These are phyloP conservation scores for Botryosphaeria dothidea DNA, from an alignment of 2,329 filamentous ascomycete genomes.

Conservation along the genomic window DNA sequence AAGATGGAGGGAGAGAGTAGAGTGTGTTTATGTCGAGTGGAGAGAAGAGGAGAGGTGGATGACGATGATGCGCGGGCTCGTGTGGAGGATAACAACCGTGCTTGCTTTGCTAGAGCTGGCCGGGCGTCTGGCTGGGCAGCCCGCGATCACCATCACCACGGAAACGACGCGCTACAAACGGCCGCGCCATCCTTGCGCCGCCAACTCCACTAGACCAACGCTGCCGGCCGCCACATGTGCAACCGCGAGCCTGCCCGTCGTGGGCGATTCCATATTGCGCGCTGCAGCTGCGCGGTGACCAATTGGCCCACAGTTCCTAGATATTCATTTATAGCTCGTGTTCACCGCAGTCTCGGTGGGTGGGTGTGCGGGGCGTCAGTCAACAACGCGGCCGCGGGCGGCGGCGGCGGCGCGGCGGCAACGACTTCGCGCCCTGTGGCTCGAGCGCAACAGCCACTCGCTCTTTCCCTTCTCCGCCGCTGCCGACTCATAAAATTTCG, in stretches of 20 bases:
- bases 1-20: conserved; percentile 19
- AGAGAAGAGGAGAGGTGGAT: conserved; percentile 23
- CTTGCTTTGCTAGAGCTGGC: not conserved
- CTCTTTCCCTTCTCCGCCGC: not conserved
- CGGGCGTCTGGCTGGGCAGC: no score
- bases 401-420: no score
- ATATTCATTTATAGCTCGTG: not conserved
- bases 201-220: not conserved
- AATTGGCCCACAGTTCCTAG: not conserved
- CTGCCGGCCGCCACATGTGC: not conserved
- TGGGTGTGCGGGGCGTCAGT: not conserved
- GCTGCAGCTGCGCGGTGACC: not conserved
- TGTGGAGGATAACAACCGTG: conserved; percentile 12
- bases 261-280: not conserved
- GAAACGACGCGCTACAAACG: conserved; percentile 22
- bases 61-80: conserved; percentile 26
- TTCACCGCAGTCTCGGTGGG: not conserved
- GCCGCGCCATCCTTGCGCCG: not conserved
- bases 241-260: not conserved
- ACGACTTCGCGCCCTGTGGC: not conserved
- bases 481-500: conserved; percentile 13
- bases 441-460: not conserved
- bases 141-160: conserved; percentile 27
- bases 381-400: not conserved
- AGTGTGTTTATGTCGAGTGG: conserved; percentile 5